These are phyloP conservation scores for Monilinia polystroma DNA, from an alignment of 2,329 filamentous ascomycete species.

Conservation along the genomic window DNA sequence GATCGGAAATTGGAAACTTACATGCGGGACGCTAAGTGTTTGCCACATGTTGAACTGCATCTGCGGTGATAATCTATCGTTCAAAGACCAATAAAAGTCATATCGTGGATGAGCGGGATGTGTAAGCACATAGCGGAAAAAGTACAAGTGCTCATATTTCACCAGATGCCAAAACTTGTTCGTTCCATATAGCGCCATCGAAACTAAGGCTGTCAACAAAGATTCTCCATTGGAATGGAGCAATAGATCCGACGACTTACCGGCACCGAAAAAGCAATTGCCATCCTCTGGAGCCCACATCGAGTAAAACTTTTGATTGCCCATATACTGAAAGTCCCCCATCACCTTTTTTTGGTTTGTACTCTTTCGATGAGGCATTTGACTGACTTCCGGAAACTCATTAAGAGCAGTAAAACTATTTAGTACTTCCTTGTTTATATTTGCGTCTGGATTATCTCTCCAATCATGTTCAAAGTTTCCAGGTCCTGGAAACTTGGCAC, in stretches of 20 bases:
- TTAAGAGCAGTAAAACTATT: not conserved
- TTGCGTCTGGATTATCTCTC: not conserved
- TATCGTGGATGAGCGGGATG: conserved; percentile 8
- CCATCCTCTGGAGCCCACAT: not conserved
- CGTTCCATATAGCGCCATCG: conserved; percentile 5
- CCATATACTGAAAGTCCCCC: not conserved
- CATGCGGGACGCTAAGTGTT: not conserved
- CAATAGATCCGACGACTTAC: not conserved
- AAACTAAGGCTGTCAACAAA: conserved; percentile 1
- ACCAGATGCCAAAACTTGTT: not conserved
- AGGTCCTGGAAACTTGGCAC: not conserved
- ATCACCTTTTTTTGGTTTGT: rapidly evolving
- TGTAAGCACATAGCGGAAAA: conserved; percentile 7
- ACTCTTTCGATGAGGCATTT: not conserved
- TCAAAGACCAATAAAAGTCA: conserved; percentile 4
- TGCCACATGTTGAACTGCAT: not conserved
- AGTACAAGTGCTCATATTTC: not conserved
- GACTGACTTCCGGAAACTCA: not conserved
- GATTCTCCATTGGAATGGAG: not conserved
- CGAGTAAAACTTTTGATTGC: not conserved
- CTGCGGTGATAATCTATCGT: not conserved
- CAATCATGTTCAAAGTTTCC: not conserved
- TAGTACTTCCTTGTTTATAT: not conserved
- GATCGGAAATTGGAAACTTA: not conserved
- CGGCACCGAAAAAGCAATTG: conserved; percentile 2